Evolutionary conservation across 2,329 filamentous ascomycete genomes (phyloP), one percentile per base, ranked within the genome.

Genomic region (Aspergillus pseudoterreus): DNA sequence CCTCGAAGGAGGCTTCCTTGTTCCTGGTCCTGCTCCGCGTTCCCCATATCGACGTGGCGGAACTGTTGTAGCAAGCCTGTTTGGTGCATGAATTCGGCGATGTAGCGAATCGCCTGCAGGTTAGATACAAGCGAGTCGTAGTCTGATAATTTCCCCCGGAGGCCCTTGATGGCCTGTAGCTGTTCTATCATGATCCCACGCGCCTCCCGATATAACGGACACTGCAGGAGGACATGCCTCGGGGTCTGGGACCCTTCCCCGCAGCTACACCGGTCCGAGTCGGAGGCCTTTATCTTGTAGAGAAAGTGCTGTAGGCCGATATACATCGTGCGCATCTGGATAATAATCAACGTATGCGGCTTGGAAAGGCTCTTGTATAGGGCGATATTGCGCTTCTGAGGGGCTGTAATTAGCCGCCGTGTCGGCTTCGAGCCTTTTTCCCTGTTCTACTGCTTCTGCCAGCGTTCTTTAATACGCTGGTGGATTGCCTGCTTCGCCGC

Each of bases 221-320:
- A 53, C 14, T 21, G 6, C 11, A 49, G 6, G 6, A 47, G 36
- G 1, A 53, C 12, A 14, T 55, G 43, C n/a, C n/a, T 43, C 2
- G 43, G 49, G 2, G 46, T 59, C 5, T 56, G 47, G 6, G 47
- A 52, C 0, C 55, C 51, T 4, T 52, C 19, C 0, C 22, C 36
- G 19, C 43, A 57, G 4, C 6, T 24, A 9, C 38, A 57, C 4
- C 21, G 0, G 14, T 53, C 51, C 0, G 41, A 43, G 2, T 58
- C 45, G 0, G 17, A n/a, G 5, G 17, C 46, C 2, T 54, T 56
- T 12, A 57, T 57, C 3, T 55, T 53, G 0, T 36, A 55, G 0
- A 60, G 27, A 35, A 56, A 55, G n/a, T 56, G 43, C 0, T 41
- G 14, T 1, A 59, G 33, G 0, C 35, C 43, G 4, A 59, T 57